These are phyloP conservation scores for Nakaseomyces nivariensis DNA, from an alignment of 1,139 yeast genomes.

Conservation along the genomic window DNA sequence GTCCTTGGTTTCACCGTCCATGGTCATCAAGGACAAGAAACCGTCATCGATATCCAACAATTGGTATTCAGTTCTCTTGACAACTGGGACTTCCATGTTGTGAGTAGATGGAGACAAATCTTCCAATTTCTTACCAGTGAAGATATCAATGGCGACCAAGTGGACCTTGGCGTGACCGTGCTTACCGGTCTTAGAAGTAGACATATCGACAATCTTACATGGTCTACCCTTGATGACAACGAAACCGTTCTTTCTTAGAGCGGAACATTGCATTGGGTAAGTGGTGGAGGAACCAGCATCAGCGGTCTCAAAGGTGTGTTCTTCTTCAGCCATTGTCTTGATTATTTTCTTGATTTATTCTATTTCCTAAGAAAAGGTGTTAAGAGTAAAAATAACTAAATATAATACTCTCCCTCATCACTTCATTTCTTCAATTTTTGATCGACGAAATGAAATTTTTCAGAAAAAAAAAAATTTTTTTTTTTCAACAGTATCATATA, in stretches of 20 bases:
- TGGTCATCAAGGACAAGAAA: constrained; percentile 91
- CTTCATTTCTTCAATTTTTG: no score
- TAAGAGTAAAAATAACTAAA: no score
- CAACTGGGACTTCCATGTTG: constrained; percentile 99
- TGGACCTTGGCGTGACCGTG: constrained; percentile 99
- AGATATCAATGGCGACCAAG: constrained; percentile 96
- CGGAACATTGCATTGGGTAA: constrained; percentile 99
- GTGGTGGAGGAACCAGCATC: constrained; percentile 99
- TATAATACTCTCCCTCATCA: no score
- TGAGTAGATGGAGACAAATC: constrained; percentile 99
- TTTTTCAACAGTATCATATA: no score
- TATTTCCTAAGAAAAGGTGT: no score
- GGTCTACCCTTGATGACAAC: constrained; percentile 99
- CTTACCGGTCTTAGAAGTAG: constrained; percentile 99
- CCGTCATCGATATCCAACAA: constrained; percentile 98
- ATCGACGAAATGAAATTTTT: no score
- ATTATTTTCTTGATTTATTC: no score
- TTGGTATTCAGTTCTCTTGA: constrained; percentile 88
- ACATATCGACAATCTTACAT: constrained; percentile 99
- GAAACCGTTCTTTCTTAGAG: constrained; percentile 99
- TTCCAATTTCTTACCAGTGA: constrained; percentile 99
- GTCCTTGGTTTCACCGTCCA: constrained; percentile 97
- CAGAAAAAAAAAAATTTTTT: no score
- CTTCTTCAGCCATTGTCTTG: constrained; percentile 64
- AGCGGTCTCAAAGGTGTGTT: constrained; percentile 93